Percentiles rank a stretch among this genome's conserved stretches.
Evolutionary conservation across 2,329 filamentous ascomycete genomes (phyloP).

Genomic region (Botrytis paeoniae): DNA sequence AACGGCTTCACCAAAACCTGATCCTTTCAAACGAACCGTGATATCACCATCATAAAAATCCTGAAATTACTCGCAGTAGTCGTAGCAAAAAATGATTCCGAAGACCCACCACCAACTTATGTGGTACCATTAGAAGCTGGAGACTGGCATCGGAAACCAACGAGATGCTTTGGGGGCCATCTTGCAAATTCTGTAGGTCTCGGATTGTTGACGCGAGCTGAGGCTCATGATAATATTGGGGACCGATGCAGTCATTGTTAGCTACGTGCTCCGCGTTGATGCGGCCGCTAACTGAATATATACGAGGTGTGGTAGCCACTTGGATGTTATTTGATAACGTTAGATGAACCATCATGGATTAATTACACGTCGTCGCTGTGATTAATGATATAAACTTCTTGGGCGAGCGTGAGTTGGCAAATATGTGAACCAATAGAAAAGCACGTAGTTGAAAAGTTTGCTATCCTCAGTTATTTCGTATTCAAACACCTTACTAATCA

Average conservation of each 20-base stretch:
- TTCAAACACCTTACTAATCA: not conserved
- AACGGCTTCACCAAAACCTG: not conserved
- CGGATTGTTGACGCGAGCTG: not conserved
- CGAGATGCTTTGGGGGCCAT: not conserved
- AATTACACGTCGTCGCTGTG: slow-evolving; percentile 14
- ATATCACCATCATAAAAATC: slow-evolving; percentile 9
- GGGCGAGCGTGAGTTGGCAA: slow-evolving; percentile 17
- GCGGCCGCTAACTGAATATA: not conserved
- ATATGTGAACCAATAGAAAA: not conserved
- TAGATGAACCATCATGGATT: slow-evolving; percentile 9
- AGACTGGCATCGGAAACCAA: not conserved
- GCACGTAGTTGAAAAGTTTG: slow-evolving; percentile 5
- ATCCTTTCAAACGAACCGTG: not conserved
- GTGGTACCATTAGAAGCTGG: slow-evolving; percentile 12
- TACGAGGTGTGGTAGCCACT: not conserved
- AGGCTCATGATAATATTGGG: slow-evolving; percentile 2
- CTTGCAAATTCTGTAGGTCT: not conserved
- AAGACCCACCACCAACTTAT: slow-evolving; percentile 16
- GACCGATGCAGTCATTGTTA: slow-evolving; percentile 6
- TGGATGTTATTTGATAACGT: slow-evolving; percentile 5
- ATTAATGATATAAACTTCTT: not conserved
- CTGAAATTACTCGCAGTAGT: not conserved
- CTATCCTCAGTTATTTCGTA: not conserved
- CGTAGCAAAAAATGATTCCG: slow-evolving; percentile 10
- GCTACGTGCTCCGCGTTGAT: slow-evolving; percentile 18